Evolutionary conservation across 352 stramenopile genomes (phyloP).

Genomic region (Globisporangium cystogenes): DNA sequence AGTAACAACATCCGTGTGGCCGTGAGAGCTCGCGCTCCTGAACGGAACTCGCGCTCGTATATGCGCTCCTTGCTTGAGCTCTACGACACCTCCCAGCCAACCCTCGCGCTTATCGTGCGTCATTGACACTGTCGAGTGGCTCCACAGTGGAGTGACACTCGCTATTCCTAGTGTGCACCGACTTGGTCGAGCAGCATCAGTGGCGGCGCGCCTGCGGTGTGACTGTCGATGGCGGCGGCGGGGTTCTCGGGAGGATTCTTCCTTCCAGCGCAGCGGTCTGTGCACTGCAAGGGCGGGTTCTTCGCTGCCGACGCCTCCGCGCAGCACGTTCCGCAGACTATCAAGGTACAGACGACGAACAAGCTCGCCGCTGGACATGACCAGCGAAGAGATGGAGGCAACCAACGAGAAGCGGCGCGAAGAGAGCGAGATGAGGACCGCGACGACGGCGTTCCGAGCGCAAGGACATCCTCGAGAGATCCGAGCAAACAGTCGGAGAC

Average conservation of each 20-base stretch:
- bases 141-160: too few relatives aligned
- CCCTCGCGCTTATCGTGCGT: too few relatives aligned
- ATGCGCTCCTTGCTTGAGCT: too few relatives aligned
- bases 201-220: too few relatives aligned
- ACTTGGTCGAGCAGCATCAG: too few relatives aligned
- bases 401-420: neutral
- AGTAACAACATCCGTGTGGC: too few relatives aligned
- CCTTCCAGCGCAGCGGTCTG: slow-evolving; percentile 42
- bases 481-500: neutral
- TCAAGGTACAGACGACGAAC: neutral
- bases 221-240: slow-evolving; percentile 13
- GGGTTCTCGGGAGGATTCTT: slow-evolving; percentile 52
- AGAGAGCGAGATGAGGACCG: neutral
- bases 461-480: neutral
- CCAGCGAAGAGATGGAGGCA: neutral
- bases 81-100: too few relatives aligned
- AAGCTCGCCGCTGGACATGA: neutral
- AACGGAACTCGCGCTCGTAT: too few relatives aligned
- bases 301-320: slow-evolving; percentile 24
- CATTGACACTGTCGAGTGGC: too few relatives aligned
- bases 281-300: slow-evolving; percentile 50
- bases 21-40: too few relatives aligned
- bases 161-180: too few relatives aligned
- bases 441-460: neutral
- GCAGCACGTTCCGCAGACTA: neutral